Conservation (phyloP, 352 stramenopile genomes). For the Phytopythium helicoides region DNA sequence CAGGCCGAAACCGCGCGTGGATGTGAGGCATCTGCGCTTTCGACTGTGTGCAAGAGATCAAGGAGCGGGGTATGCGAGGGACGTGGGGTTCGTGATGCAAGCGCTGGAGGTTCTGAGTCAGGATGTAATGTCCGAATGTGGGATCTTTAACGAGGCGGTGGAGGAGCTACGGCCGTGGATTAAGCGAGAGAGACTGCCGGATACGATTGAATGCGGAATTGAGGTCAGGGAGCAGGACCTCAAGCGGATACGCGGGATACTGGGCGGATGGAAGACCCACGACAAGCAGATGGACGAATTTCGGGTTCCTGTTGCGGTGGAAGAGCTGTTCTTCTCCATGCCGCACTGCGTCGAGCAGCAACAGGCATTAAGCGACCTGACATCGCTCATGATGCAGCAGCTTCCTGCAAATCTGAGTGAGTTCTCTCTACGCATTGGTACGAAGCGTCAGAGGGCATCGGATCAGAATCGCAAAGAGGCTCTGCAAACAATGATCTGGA, state of each 20-base stretch:
- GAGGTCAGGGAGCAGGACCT: not conserved
- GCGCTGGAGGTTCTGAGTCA: slow-evolving; percentile 1
- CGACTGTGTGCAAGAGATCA: not conserved
- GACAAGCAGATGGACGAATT: not conserved
- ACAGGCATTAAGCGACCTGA: not conserved
- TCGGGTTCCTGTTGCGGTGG: not conserved
- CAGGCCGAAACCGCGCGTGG: not conserved
- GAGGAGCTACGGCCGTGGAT: not conserved
- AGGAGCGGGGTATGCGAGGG: not conserved
- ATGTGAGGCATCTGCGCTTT: not conserved
- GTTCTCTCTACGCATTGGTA: not conserved
- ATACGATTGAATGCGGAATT: slow-evolving; percentile 1
- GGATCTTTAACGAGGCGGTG: not conserved
- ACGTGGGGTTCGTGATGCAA: not conserved
- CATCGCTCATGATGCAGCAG: not conserved
- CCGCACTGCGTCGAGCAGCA: not conserved
- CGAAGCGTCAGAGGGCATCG: not conserved
- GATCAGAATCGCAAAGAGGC: not conserved
- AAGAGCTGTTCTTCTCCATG: slow-evolving; percentile 3
- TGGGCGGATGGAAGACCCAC: not conserved
- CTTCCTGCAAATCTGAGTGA: not conserved
- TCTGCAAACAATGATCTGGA: not conserved
- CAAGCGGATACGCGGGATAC: not conserved
- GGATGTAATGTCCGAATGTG: not conserved
- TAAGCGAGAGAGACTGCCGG: not conserved